Conservation (phyloP, 202 grass and related monocot genomes). For the Digitaria exilis region DNA sequence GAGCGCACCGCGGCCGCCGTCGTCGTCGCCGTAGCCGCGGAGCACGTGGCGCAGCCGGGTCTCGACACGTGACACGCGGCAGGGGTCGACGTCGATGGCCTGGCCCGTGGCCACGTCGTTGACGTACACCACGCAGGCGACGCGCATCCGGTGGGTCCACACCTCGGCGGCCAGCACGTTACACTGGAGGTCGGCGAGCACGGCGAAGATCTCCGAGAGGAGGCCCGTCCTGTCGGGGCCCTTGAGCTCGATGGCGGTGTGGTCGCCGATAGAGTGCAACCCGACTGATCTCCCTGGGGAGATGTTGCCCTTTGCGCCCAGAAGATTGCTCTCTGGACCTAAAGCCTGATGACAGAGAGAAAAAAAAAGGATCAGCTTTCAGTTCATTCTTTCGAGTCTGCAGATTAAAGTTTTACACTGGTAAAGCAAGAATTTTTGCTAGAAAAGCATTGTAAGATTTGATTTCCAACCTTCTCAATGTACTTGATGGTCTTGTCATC, state of each 20-base stretch:
- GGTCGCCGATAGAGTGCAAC: conserved; percentile 79
- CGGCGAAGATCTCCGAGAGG: conserved; percentile 90
- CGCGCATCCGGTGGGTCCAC: conserved; percentile 78
- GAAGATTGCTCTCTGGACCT: conserved; percentile 83
- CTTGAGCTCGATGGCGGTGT: conserved; percentile 90
- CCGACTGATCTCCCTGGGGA: conserved; percentile 70
- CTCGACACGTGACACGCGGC: conserved; percentile 50
- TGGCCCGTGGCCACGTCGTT: conserved; percentile 69
- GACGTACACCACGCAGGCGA: conserved; percentile 87
- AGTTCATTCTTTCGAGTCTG: not conserved
- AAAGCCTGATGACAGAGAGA: conserved; percentile 60
- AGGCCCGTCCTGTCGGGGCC: conserved; percentile 87
- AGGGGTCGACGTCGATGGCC: conserved; percentile 53
- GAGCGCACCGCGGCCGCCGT: conserved; percentile 40
- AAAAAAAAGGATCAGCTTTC: not conserved
- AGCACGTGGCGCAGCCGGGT: conserved; percentile 69
- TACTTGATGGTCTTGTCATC: conserved; percentile 75
- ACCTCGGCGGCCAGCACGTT: conserved; percentile 90
- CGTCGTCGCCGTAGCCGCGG: conserved; percentile 43
- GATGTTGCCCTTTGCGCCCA: conserved; percentile 42
- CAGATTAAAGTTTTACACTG: not conserved
- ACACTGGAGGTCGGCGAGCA: conserved; percentile 75
- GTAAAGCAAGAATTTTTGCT: no score
- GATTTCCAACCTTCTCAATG: conserved; percentile 70
- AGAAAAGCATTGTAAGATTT: not conserved